Base-by-base conservation (phyloP, 345 rosid species). In the Populus ilicifolia region DNA sequence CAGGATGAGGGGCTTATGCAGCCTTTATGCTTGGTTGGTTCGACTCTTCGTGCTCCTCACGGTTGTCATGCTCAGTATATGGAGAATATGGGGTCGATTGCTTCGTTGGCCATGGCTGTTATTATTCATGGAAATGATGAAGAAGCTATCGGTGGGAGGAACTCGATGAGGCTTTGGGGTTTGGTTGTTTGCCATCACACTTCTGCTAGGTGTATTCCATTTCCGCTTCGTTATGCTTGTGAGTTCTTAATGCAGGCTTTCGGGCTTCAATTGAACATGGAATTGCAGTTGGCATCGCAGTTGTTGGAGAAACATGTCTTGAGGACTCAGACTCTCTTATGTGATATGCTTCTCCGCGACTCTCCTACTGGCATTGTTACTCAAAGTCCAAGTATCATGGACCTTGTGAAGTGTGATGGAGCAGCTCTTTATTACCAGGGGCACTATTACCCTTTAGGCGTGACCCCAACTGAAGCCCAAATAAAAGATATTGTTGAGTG, bases 191-290 rank as follows among this genome's bases (percentile, higher is more conserved):
- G 99, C 73, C 99, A 96, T 80, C 99, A 96, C 86, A 92, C 99
- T 8, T 92, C 97, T 11, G 85, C 97, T 65, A 86, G 98, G 78
- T 89, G 90, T 80, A 92, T 96, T 64, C 97, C 98, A 0, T 96
- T 96, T 77, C 98, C 98, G 20, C 86, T 94, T 25, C 92, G 99
- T 76, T 96, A 96, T 73, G 99, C 98, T 33, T 96, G 98, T 73
- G 99, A 94, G 88, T 96, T 96, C 84, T 78, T 96, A 17, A 96
- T 96, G 99, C 99, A 96, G 80, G 98, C 98, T 1, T 94, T 96
- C 69, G 99, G 98, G 39, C 92, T 96, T 72, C 99, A 94, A 67
- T 78, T 96, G 83, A 96, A 94, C 85, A 94, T 96, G 99, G 99
- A 96, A 78, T 82, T 94, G 90, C 99, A 96, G 80, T 85, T 96